Conservation (phyloP, 352 stramenopile species). For the Phytopythium litorale region DNA sequence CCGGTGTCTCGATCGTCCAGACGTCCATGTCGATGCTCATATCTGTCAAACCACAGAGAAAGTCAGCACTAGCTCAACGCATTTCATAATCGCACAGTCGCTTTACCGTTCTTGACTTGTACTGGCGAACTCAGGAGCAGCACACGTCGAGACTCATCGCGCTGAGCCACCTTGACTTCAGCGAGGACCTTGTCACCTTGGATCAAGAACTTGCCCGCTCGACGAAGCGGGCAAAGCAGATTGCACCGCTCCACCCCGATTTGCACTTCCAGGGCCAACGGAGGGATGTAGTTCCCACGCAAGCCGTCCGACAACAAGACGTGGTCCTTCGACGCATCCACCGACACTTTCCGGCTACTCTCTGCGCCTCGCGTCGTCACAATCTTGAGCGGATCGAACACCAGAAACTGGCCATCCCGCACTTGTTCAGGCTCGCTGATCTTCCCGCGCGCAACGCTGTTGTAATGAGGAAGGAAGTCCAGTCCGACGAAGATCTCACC, state of each 20-base stretch:
- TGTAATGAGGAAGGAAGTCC: constrained; percentile 65
- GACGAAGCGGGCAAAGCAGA: constrained; percentile 76
- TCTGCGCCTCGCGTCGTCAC: constrained; percentile 31
- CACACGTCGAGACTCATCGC: constrained; percentile 81
- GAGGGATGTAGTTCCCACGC: constrained; percentile 78
- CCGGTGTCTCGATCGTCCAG: constrained; percentile 60
- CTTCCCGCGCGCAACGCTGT: constrained; percentile 20
- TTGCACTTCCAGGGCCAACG: constrained; percentile 80
- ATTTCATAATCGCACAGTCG: neutral
- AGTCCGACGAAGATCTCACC: constrained; percentile 83
- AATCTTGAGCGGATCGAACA: constrained; percentile 87
- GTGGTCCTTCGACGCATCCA: constrained; percentile 44
- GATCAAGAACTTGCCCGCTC: constrained; percentile 86
- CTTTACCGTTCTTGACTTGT: constrained; percentile 81
- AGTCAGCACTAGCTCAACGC: constrained; percentile 7
- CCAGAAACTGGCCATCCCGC: constrained; percentile 77
- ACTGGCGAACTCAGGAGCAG: constrained; percentile 83
- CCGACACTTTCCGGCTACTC: constrained; percentile 22
- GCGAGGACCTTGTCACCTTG: constrained; percentile 81
- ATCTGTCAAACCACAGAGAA: constrained; percentile 20
- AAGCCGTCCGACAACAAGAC: constrained; percentile 75
- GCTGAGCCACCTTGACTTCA: constrained; percentile 86
- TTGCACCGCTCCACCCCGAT: constrained; percentile 66
- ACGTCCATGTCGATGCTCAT: constrained; percentile 82
- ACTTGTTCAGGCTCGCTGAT: constrained; percentile 67